phyloP scores from a whole-genome alignment of 441 rosid species.

The Lepidium campestre region DNA sequence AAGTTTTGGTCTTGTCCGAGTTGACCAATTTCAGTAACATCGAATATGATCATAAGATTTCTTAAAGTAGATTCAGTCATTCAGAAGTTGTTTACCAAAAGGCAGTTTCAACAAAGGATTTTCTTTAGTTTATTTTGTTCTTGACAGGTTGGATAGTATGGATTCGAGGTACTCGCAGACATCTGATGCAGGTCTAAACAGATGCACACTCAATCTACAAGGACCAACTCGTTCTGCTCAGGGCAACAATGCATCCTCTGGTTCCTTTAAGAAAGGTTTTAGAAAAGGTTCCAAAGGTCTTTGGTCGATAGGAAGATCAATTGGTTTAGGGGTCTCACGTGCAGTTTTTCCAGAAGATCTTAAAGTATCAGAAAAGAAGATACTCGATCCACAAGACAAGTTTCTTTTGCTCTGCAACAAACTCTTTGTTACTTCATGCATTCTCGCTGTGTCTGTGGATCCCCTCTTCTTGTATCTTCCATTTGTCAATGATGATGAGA shows the following conservation, averaged over 20 bases:
- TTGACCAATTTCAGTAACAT: neutral
- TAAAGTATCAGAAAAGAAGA: constrained; percentile 77
- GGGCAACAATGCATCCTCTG: constrained; percentile 44
- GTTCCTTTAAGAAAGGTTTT: constrained; percentile 76
- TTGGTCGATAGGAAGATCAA: constrained; percentile 85
- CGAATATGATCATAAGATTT: neutral
- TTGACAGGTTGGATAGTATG: constrained; percentile 85
- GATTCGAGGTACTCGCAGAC: constrained; percentile 73
- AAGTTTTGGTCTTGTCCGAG: neutral
- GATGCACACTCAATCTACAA: constrained; percentile 65
- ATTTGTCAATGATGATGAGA: constrained; percentile 36
- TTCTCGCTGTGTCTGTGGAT: constrained; percentile 82
- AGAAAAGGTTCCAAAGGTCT: constrained; percentile 91
- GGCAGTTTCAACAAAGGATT: neutral
- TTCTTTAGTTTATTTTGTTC: constrained; percentile 17
- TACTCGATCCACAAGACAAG: constrained; percentile 93
- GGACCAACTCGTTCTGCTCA: constrained; percentile 44
- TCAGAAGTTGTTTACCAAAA: neutral
- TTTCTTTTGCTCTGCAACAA: constrained; percentile 75
- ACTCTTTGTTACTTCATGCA: constrained; percentile 72
- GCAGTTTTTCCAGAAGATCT: constrained; percentile 98
- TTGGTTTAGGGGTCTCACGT: constrained; percentile 80
- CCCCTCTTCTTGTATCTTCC: constrained; percentile 95
- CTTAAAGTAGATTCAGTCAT: too few species aligned
- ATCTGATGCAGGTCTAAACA: constrained; percentile 51